Base-by-base conservation (phyloP, 1,284 basidiomycete genomes). In the Ceratobasidium theobromae region DNA sequence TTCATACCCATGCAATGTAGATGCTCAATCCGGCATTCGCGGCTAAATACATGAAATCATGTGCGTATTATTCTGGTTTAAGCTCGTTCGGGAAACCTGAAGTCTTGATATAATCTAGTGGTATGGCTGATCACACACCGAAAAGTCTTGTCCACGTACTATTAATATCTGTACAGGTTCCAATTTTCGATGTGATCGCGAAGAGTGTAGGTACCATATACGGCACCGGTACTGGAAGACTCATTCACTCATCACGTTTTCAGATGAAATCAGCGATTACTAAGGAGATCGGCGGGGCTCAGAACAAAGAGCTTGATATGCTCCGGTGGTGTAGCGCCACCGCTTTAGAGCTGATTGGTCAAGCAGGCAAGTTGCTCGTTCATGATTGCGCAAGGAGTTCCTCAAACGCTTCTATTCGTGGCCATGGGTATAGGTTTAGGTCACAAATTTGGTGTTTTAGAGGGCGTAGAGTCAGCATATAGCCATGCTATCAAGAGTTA, bases 21-120 rank as follows among this genome's bases (percentile, higher is more conserved):
- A 51, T 62, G 46, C 23, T 51, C 5, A 62, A 62, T 33, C 57
- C 57, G 2, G 57, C 51, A 14, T 62, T 62, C 16, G 38, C 57
- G 14, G 30, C 48, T 5, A 62, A 62, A 51, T 46, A 62, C 21
- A 62, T 62, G 57, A 62, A 51, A 25, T 11, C 32, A 14, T 21
- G 57, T 62, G 23, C 11, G 57, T 40, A 2, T 1, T n/a, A 23
- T 5, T 14, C 5, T 6, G 18, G 43, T n/a, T 45, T 5, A 5
- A 21, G 18, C 12, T 45, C 43, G 18, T 45, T 8, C 18, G 9
- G 9, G 5, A 11, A 11, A 14, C 9, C 18, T 21, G 9, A 21
- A 45, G 35, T 38, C 35, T 16, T 8, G 8, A 38, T 16, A 38
- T 38, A 38, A 38, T 8, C 16, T 38, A 38, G 35, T 38, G 35